phyloP scores from a whole-genome alignment of 371 early-diverging fungal species.

The Mucor mucedo region DNA sequence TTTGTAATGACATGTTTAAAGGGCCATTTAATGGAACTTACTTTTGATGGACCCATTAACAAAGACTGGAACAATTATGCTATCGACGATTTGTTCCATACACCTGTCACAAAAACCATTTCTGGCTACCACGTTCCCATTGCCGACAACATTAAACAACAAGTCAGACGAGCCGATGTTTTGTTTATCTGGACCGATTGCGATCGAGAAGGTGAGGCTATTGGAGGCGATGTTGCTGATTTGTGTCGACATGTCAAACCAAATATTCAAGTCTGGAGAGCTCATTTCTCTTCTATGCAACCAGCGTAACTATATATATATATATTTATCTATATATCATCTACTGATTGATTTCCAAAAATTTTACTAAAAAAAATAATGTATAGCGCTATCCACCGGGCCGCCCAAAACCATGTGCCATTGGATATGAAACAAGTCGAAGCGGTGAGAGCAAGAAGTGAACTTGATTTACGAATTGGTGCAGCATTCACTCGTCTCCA shows the following conservation, averaged over 20 bases:
- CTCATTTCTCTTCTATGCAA: constrained; percentile 85
- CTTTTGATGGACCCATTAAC: constrained; percentile 66
- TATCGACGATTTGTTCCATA: constrained; percentile 68
- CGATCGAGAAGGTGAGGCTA: constrained; percentile 99
- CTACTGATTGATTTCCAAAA: too few species aligned
- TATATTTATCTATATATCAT: neutral
- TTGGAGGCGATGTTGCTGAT: constrained; percentile 87
- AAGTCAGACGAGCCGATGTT: constrained; percentile 66
- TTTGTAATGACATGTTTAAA: constrained; percentile 87
- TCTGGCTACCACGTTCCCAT: constrained; percentile 54
- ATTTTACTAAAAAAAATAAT: too few species aligned
- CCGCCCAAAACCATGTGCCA: constrained; percentile 75
- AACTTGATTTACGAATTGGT: constrained; percentile 98
- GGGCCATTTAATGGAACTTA: constrained; percentile 79
- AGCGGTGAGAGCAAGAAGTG: constrained; percentile 93
- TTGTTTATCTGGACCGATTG: constrained; percentile 99
- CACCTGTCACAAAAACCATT: constrained; percentile 4
- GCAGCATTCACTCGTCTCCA: constrained; percentile 97
- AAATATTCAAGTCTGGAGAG: constrained; percentile 72
- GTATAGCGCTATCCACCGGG: constrained; percentile 75
- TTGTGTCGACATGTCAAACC: constrained; percentile 72
- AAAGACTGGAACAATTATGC: constrained; percentile 65
- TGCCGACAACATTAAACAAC: constrained; percentile 66
- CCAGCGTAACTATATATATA: constrained; percentile 38
- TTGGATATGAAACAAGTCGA: constrained; percentile 79